Percentiles rank a stretch among this genome's conserved stretches.
These are phyloP conservation scores for Penicillium sp. DNA, from an alignment of 2,329 filamentous ascomycete species.

Conservation along the genomic window DNA sequence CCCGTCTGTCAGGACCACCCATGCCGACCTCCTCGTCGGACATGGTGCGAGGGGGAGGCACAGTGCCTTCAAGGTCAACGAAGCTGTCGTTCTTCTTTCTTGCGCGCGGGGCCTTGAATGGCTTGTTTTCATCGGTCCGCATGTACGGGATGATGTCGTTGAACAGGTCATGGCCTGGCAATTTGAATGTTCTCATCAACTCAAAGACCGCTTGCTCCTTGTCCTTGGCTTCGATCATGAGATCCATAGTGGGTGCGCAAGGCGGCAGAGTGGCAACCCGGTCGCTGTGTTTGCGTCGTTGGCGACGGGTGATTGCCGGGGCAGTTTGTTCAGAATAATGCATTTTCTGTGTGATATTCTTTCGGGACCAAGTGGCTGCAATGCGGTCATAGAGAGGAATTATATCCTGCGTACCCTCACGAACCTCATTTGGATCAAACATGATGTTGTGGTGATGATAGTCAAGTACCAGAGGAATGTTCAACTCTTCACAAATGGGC, in stretches of 20 bases:
- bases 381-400: conserved; percentile 73
- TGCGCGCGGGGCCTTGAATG: conserved; percentile 49
- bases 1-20: conserved; percentile 76
- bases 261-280: conserved; percentile 78
- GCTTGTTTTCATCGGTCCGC: conserved; percentile 70
- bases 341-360: conserved; percentile 90
- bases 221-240: conserved; percentile 99
- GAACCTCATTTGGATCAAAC: conserved; percentile 68
- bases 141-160: conserved; percentile 76
- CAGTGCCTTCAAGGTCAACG: conserved; percentile 43
- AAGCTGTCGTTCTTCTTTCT: conserved; percentile 45
- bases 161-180: conserved; percentile 74
- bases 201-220: conserved; percentile 97
- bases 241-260: conserved; percentile 77
- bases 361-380: conserved; percentile 76
- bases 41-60: conserved; percentile 49
- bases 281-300: conserved; percentile 80
- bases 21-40: conserved; percentile 72
- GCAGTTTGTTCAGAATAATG: conserved; percentile 84
- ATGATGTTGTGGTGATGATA: conserved; percentile 96
- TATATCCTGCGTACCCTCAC: conserved; percentile 83
- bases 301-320: conserved; percentile 71
- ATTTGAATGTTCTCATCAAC: conserved; percentile 81
- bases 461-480: conserved; percentile 88
- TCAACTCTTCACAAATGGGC: conserved; percentile 87